Conservation (phyloP, 139 green algal genomes). For the Pseudopediastrum boryanum region DNA sequence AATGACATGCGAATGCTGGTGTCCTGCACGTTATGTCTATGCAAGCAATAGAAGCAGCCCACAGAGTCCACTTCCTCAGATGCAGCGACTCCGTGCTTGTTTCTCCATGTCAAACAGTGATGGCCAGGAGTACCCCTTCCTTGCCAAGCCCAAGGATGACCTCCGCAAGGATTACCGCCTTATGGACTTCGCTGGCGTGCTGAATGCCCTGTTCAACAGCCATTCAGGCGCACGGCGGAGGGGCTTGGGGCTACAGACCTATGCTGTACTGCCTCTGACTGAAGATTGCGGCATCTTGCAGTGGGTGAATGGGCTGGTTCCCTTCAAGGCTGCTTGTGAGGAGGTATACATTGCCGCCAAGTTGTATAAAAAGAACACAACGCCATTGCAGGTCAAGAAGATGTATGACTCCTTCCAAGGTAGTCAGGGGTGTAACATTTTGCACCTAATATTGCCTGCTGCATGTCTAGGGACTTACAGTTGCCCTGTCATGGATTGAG, state of each 20-base stretch:
- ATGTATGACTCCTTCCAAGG: constrained; percentile 62
- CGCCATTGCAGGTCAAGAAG: constrained; percentile 55
- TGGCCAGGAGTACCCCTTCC: constrained; percentile 86
- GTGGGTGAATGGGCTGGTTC: constrained; percentile 57
- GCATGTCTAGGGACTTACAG: too few species aligned
- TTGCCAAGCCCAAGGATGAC: constrained; percentile 99
- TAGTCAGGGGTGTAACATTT: not conserved
- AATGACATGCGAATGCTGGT: too few species aligned
- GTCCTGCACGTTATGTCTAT: too few species aligned
- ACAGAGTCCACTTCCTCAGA: too few species aligned
- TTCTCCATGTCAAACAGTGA: too few species aligned
- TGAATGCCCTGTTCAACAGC: constrained; percentile 51
- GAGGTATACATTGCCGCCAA: constrained; percentile 68
- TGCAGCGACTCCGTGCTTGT: too few species aligned
- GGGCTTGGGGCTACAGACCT: constrained; percentile 84
- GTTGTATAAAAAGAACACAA: constrained; percentile 41
- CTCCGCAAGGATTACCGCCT: constrained; percentile 96
- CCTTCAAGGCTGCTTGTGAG: constrained; percentile 57
- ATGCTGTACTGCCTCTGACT: constrained; percentile 88
- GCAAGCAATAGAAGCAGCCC: too few species aligned
- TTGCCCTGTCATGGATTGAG: too few species aligned
- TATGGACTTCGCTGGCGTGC: constrained; percentile 88
- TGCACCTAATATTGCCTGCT: too few species aligned
- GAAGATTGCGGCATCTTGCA: constrained; percentile 94
- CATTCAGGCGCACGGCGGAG: constrained; percentile 62